Conservation (phyloP, 1,139 yeast species). For the Geotrichum klebahnii region DNA sequence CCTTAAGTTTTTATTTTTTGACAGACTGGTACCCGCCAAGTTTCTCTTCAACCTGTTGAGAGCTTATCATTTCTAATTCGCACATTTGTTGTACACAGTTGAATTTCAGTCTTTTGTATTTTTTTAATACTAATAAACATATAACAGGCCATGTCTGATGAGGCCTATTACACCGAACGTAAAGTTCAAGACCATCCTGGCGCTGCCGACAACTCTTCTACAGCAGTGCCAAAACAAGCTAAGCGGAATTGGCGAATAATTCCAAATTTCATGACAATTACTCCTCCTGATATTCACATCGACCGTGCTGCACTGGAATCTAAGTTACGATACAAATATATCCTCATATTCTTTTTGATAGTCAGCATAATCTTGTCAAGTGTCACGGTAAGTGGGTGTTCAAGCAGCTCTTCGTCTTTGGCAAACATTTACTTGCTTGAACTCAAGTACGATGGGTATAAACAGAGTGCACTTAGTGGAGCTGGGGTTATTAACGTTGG, state of each 20-base stretch:
- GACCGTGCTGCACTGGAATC: conserved; percentile 18
- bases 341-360: conserved; percentile 26
- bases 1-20: no score
- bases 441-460: conserved; percentile 27
- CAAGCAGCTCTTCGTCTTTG: conserved; percentile 25
- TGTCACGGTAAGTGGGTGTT: conserved; percentile 30
- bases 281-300: conserved; percentile 11
- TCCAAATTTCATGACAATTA: conserved; percentile 18
- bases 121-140: no score
- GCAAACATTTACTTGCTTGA: conserved; percentile 29
- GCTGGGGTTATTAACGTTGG: conserved; percentile 27
- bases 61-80: no score
- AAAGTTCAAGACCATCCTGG: no score
- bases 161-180: no score
- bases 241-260: conserved; percentile 2
- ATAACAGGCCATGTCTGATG: no score
- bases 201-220: no score
- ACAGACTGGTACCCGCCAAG: no score
- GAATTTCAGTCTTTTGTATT: background rate
- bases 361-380: conserved; percentile 27
- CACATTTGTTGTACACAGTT: no score
- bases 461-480: conserved; percentile 20
- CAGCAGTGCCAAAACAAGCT: no score
- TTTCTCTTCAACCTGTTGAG: no score
- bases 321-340: conserved; percentile 26